Evolutionary conservation across 2,329 filamentous ascomycete genomes (phyloP).

Genomic region (Lecanicillium sp.): DNA sequence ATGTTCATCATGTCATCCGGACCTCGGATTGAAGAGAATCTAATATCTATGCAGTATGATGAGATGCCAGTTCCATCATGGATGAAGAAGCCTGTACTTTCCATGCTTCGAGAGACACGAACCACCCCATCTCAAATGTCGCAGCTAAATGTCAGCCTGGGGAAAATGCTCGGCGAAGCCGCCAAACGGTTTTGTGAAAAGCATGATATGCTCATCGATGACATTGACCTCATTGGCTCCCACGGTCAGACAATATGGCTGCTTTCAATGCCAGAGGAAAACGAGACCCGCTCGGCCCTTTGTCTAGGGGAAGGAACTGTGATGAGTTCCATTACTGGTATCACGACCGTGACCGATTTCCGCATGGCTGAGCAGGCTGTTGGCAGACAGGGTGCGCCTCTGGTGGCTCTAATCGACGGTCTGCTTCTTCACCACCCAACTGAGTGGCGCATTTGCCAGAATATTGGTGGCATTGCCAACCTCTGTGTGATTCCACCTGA

Average conservation of each 20-base stretch:
- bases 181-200: conserved; percentile 41
- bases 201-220: conserved; percentile 31
- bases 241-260: conserved; percentile 53
- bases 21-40: neutral
- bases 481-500: conserved; percentile 50
- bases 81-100: conserved; percentile 49
- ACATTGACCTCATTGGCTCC: conserved; percentile 47
- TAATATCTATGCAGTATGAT: conserved; percentile 29
- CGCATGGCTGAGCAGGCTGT: conserved; percentile 47
- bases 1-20: neutral
- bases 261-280: conserved; percentile 39
- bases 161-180: conserved; percentile 46
- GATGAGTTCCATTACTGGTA: conserved; percentile 43
- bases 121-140: conserved; percentile 45
- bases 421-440: conserved; percentile 47
- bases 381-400: conserved; percentile 46
- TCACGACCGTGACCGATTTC: conserved; percentile 53
- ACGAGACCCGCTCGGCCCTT: conserved; percentile 37
- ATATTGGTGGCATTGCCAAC: conserved; percentile 53
- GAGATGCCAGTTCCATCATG: conserved; percentile 45
- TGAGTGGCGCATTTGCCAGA: conserved; percentile 50
- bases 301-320: conserved; percentile 50
- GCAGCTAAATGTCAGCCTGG: conserved; percentile 47
- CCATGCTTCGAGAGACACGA: conserved; percentile 44
- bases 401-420: conserved; percentile 50